phyloP scores from a whole-genome alignment of 2,329 filamentous ascomycete species.

The Talaromyces marneffei region DNA sequence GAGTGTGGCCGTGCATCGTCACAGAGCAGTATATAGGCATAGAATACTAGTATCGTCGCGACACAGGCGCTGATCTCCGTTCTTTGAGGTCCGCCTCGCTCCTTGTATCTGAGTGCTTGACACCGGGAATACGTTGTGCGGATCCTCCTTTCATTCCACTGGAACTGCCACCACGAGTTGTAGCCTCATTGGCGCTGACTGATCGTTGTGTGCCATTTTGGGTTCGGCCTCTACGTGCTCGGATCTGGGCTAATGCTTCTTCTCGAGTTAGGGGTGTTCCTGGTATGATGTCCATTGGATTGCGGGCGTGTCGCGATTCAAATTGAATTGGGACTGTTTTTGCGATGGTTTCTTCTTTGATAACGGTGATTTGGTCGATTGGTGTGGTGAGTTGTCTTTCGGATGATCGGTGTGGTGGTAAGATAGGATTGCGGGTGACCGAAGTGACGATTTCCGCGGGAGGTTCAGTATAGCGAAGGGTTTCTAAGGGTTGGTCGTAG shows the following conservation, averaged over 20 bases:
- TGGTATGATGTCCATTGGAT: slow-evolving; percentile 27
- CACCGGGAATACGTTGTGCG: slow-evolving; percentile 29
- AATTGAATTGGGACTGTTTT: slow-evolving; percentile 29
- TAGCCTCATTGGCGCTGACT: slow-evolving; percentile 35
- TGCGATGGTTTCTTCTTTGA: slow-evolving; percentile 21
- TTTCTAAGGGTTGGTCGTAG: background rate
- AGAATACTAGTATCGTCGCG: slow-evolving; percentile 22
- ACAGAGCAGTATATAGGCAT: background rate
- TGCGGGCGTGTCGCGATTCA: slow-evolving; percentile 21
- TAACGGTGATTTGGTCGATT: slow-evolving; percentile 14
- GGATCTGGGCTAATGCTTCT: slow-evolving; percentile 45
- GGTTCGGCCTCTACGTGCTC: slow-evolving; percentile 43
- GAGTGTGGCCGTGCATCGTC: slow-evolving; percentile 6
- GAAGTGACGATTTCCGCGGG: background rate
- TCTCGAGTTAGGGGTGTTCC: slow-evolving; percentile 44
- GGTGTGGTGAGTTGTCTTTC: slow-evolving; percentile 10
- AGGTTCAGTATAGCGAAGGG: background rate
- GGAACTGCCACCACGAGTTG: slow-evolving; percentile 17
- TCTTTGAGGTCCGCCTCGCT: slow-evolving; percentile 24
- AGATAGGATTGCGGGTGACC: background rate
- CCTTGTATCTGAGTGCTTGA: slow-evolving; percentile 26
- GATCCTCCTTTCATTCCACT: slow-evolving; percentile 24
- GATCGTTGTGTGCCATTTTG: slow-evolving; percentile 37
- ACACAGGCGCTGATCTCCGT: slow-evolving; percentile 33
- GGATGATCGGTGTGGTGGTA: background rate